Evolutionary conservation across 345 rosid genomes (phyloP).

Genomic region (Linum usitatissimum): DNA sequence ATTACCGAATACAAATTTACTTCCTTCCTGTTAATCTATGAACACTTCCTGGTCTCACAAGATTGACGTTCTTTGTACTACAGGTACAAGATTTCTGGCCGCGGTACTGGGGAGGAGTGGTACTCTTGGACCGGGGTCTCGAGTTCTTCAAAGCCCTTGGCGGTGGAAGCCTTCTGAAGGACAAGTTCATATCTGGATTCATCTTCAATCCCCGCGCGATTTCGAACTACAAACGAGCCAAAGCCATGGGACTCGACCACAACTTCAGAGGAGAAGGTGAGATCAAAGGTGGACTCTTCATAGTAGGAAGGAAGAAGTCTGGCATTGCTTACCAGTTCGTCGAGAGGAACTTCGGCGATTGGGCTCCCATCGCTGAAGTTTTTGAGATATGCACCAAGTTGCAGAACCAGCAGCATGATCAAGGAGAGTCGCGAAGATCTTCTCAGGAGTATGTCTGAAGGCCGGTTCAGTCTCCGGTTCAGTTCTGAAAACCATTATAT

Average conservation of each 20-base stretch:
- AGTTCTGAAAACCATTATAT: too few relatives aligned
- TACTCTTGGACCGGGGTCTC: constrained; percentile 36
- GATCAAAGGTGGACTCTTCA: constrained; percentile 54
- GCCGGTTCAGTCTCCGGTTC: too few relatives aligned
- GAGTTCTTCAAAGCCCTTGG: constrained; percentile 61
- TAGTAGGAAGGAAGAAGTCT: constrained; percentile 38
- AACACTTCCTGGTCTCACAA: constrained; percentile 10
- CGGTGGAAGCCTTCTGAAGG: constrained; percentile 48
- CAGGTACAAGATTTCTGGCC: constrained; percentile 68
- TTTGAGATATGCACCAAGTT: constrained; percentile 38
- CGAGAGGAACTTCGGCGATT: constrained; percentile 62
- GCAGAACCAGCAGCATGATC: constrained; percentile 31
- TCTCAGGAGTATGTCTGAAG: neutral
- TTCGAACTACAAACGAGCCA: constrained; percentile 56
- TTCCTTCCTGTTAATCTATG: constrained; percentile 3
- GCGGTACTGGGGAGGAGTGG: constrained; percentile 55
- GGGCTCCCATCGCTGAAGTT: constrained; percentile 55
- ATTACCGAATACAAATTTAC: neutral
- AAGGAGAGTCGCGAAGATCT: constrained; percentile 6
- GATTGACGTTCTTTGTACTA: neutral
- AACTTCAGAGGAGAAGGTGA: constrained; percentile 57
- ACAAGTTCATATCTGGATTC: constrained; percentile 53
- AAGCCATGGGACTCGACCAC: constrained; percentile 33
- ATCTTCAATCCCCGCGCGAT: constrained; percentile 51
- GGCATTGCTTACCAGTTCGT: constrained; percentile 57